Base-by-base conservation (phyloP, 345 rosid species). In the Populus euphratica region DNA sequence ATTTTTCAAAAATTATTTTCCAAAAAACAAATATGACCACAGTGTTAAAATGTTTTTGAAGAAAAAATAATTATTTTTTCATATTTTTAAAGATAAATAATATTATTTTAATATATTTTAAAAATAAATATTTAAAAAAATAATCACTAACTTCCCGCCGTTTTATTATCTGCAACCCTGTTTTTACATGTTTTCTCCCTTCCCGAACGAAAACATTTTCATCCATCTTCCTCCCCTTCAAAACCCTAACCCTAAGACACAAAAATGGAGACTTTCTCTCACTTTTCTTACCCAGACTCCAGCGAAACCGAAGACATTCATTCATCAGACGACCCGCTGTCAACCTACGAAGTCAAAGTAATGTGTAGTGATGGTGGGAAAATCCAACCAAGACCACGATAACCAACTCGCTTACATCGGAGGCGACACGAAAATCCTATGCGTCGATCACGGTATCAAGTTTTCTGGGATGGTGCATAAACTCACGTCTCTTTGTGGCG, bases 311-410 rank as follows among this genome's bases (percentile, higher is more conserved):
- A 90, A 75, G 94, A 89, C 49, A 81, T 75, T 64, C 85, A 86
- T 73, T 84, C 91, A 2, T 88, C 87, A 87, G 91, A 90, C 31
- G 82, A 69, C 10, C 68, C 23, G 88, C 68, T 2, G 17, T 29
- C 17, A 29, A 13, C 68, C 6, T 85, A 81, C 80, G 86, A 80
- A 80, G 87, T 83, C 69, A 87, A 87, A 80, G 75, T 91, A 74
- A 86, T 89, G 89, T 89, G 92, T 83, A 91, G 92, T 77, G 89
- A 89, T 39, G 91, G 90, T 50, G 92, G 92, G 66, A 88, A 89
- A 82, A 91, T 91, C 76, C 91, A 85, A 61, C 92, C 90, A 29
- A 83, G 92, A 6, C 88, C 92, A 89, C 75, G 92, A 88, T 59
- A 85, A 89, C 73, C 87, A 83, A 27, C 89, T 91, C 73, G 80